Percentiles rank a stretch among this genome's conserved stretches.
Evolutionary conservation across 208 protist genomes (phyloP).

Genomic region (Acanthamoeba castellanii): DNA sequence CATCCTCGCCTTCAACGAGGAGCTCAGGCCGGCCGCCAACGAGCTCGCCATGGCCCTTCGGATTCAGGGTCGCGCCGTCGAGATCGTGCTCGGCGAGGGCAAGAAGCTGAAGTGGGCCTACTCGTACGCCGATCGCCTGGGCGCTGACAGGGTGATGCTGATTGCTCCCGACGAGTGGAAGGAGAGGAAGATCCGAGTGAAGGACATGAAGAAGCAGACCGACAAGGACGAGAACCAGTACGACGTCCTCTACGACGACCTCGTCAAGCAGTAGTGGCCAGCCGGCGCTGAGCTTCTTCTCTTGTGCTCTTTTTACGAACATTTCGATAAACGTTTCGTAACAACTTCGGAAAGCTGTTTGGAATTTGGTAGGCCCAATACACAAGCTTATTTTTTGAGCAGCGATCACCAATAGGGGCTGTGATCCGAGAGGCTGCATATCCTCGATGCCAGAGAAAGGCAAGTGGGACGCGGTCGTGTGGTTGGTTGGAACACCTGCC

Average conservation of each 20-base stretch:
- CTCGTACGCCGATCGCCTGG: slow-evolving; percentile 96
- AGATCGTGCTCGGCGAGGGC: slow-evolving; percentile 93
- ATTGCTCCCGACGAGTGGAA: slow-evolving; percentile 96
- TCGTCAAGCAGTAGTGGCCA: not conserved
- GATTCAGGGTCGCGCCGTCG: slow-evolving; percentile 89
- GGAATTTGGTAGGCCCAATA: too few relatives aligned
- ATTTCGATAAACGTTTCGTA: too few relatives aligned
- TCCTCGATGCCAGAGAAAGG: too few relatives aligned
- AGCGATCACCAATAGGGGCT: too few relatives aligned
- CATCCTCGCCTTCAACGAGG: slow-evolving; percentile 95
- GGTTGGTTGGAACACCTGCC: too few relatives aligned
- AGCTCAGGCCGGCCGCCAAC: slow-evolving; percentile 92
- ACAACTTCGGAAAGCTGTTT: too few relatives aligned
- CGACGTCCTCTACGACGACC: slow-evolving; percentile 16
- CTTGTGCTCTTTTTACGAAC: too few relatives aligned
- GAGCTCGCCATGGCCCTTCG: slow-evolving; percentile 89
- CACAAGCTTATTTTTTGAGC: too few relatives aligned
- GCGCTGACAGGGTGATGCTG: slow-evolving; percentile 88
- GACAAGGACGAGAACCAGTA: slow-evolving; percentile 57
- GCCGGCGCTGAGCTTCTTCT: too few relatives aligned
- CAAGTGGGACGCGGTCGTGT: too few relatives aligned
- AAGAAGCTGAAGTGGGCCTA: slow-evolving; percentile 95
- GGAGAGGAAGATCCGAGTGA: slow-evolving; percentile 93
- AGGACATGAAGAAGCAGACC: slow-evolving; percentile 88
- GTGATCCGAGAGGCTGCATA: too few relatives aligned